phyloP scores from a whole-genome alignment of 345 rosid genomes.

The Euclidium syriacum region DNA sequence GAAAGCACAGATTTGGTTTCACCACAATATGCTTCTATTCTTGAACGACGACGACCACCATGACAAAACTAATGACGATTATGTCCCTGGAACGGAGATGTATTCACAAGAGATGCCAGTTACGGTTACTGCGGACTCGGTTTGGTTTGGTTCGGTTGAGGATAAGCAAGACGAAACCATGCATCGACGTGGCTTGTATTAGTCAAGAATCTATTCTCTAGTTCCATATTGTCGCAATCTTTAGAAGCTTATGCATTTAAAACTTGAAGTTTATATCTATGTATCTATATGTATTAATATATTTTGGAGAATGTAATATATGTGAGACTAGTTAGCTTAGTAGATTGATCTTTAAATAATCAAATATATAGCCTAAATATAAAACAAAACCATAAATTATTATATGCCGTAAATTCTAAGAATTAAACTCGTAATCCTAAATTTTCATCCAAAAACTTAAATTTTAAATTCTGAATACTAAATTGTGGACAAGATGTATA shows the following conservation, averaged over 20 bases:
- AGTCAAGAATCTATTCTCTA: neutral
- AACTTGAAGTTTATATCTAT: neutral
- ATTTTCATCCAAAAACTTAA: too few species aligned
- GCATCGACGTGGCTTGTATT: slow-evolving; percentile 20
- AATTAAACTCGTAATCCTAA: too few species aligned
- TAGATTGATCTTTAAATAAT: neutral
- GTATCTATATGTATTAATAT: neutral
- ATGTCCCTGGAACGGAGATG: slow-evolving; percentile 5
- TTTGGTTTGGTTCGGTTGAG: slow-evolving; percentile 16
- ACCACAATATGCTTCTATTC: slow-evolving; percentile 43
- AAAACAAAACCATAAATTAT: too few species aligned
- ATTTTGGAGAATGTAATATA: neutral
- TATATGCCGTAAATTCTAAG: too few species aligned
- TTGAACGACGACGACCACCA: neutral
- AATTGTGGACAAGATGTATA: too few species aligned
- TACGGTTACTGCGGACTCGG: slow-evolving; percentile 1
- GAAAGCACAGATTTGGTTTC: slow-evolving; percentile 71
- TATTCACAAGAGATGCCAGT: slow-evolving; percentile 12
- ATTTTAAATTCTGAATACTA: too few species aligned
- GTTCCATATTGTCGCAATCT: neutral
- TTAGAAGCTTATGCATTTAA: neutral
- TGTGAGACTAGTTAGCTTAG: neutral
- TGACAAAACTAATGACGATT: slow-evolving; percentile 7
- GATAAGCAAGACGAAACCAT: slow-evolving; percentile 7
- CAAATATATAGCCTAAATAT: too few species aligned